Base-by-base conservation (phyloP, 139 green algal genomes). In the Chlorella sp. region DNA sequence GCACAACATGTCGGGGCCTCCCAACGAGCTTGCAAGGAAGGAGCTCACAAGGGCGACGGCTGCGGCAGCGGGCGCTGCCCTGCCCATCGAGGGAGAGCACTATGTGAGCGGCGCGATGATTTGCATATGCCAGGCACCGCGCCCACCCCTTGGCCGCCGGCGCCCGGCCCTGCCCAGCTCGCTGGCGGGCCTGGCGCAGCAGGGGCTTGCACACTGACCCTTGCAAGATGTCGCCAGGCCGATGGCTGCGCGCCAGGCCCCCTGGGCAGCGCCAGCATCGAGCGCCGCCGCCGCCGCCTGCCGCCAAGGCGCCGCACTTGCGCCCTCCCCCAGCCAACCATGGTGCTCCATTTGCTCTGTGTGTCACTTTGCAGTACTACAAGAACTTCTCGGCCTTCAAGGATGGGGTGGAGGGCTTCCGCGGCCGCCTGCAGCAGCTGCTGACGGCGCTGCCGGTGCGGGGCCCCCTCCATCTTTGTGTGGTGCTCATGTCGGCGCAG, bases 331-430 rank as follows among this genome's bases (percentile, higher is more conserved):
- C n/a, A 73, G 11, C 46, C 28, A 32, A 44, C n/a, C n/a, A n/a
- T n/a, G n/a, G n/a, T n/a, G n/a, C n/a, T n/a, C n/a, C n/a, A n/a
- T n/a, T n/a, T n/a, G n/a, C n/a, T n/a, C n/a, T n/a, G n/a, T n/a
- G n/a, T n/a, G n/a, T n/a, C n/a, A n/a, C n/a, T n/a, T n/a, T 62
- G 78, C 84, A 92, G 89, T 92, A 91, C 41, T 90, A 88, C 68
- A 86, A 76, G 43, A 92, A 85, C 80, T 88, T 88, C 30, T n/a
- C 54, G 14, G 76, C 62, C 9, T 92, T 90, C 75, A 86, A 84
- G 38, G 48, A 80, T 30, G 44, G 62, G 44, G 60, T 90, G 38
- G 36, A 69, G 0, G 75, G 54, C 26, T 78, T 84, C 51, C 41
- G 73, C 20, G 36, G 46, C 17, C 83, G 84, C 51, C 83, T 91